Evolutionary conservation across 1,139 yeast species (phyloP).

Genomic region (Suhomyces chickasaworum): DNA sequence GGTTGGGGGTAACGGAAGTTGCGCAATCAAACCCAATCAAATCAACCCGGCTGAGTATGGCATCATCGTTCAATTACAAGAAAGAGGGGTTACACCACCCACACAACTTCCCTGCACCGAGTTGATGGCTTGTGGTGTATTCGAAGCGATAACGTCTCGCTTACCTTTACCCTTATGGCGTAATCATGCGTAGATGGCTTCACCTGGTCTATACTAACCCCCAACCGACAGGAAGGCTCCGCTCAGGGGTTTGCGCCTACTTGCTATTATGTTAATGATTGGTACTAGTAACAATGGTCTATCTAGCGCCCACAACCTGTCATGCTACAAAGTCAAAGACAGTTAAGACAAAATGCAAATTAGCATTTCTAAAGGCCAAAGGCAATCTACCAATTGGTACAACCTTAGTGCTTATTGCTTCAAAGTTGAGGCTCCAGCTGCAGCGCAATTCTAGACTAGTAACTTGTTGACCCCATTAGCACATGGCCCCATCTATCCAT

Average conservation of each 20-base stretch:
- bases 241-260: not conserved
- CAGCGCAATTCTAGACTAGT: conserved; percentile 3
- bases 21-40: not conserved
- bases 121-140: not conserved
- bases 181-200: not conserved
- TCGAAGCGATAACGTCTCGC: conserved; percentile 4
- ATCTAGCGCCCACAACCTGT: not conserved
- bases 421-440: conserved; percentile 3
- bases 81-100: not conserved
- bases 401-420: not conserved
- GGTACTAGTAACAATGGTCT: not conserved
- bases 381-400: too few species aligned
- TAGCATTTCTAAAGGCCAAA: too few species aligned
- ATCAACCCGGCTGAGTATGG: not conserved
- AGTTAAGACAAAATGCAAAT: too few species aligned
- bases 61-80: too few species aligned
- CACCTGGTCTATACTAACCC: not conserved
- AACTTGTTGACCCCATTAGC: not conserved
- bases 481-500: conserved; percentile 1
- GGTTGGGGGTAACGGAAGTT: not conserved
- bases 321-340: too few species aligned
- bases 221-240: not conserved
- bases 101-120: not conserved
- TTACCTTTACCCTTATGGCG: conserved; percentile 1
- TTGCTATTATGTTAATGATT: not conserved